phyloP scores from a whole-genome alignment of 139 green algal species.

The Limnomonas spitsbergensis region DNA sequence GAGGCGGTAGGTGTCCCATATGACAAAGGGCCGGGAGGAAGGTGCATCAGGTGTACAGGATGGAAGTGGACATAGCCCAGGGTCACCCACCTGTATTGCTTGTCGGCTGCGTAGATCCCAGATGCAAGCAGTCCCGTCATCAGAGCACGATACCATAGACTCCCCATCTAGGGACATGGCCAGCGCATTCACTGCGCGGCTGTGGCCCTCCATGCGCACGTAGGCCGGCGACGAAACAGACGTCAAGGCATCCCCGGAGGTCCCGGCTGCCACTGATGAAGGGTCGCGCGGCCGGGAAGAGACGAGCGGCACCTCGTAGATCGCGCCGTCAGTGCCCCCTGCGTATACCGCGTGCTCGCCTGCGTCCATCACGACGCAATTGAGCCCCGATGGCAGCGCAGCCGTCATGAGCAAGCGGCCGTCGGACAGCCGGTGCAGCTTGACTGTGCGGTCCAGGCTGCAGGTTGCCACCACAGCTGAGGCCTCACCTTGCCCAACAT shows the following conservation, averaged over 20 bases:
- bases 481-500: conserved; percentile 44
- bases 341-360: conserved; percentile 76
- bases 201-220: conserved; percentile 50
- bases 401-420: conserved; percentile 58
- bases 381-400: conserved; percentile 58
- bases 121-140: conserved; percentile 65
- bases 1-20: no score
- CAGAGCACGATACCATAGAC: conserved; percentile 56
- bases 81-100: conserved; percentile 48
- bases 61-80: no score
- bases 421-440: conserved; percentile 58
- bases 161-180: conserved; percentile 52
- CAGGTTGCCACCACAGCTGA: conserved; percentile 58
- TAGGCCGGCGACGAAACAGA: not conserved
- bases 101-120: conserved; percentile 79
- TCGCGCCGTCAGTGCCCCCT: conserved; percentile 66
- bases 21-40: no score
- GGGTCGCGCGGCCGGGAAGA: not conserved
- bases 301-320: conserved; percentile 73
- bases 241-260: no score
- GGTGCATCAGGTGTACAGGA: no score
- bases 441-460: conserved; percentile 74
- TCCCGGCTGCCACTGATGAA: conserved; percentile 1
- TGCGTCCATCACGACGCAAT: conserved; percentile 47
- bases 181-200: conserved; percentile 51